Percentiles rank a stretch among this genome's conserved stretches.
phyloP scores from a whole-genome alignment of 257 asterid species.

The Salvia splendens region DNA sequence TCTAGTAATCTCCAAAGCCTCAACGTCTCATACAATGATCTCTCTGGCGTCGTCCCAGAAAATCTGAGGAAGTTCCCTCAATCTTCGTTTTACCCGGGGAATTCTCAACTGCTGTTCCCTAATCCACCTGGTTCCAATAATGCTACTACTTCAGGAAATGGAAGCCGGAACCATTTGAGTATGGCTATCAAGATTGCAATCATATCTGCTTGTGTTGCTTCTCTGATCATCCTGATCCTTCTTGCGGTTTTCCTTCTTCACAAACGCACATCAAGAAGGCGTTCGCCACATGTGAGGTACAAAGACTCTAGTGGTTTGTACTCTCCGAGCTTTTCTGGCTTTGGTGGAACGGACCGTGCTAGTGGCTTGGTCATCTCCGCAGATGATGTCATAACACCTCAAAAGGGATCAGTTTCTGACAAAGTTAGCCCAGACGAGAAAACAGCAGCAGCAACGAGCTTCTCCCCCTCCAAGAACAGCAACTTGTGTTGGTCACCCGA shows the following conservation, averaged over 20 bases:
- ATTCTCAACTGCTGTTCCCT: conserved; percentile 69
- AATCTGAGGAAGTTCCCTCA: conserved; percentile 77
- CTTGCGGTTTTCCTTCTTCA: conserved; percentile 48
- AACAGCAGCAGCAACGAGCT: conserved; percentile 57
- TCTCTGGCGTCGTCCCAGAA: conserved; percentile 86
- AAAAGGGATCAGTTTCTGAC: conserved; percentile 60
- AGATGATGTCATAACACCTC: conserved; percentile 55
- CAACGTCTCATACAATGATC: conserved; percentile 78
- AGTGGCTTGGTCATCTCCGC: conserved; percentile 63
- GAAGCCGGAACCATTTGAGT: background rate
- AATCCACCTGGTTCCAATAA: conserved; percentile 65
- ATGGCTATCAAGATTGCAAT: conserved; percentile 52
- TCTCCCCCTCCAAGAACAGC: conserved; percentile 85
- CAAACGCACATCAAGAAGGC: conserved; percentile 47
- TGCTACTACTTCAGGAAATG: background rate
- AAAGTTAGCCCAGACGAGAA: conserved; percentile 69
- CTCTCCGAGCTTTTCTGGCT: conserved; percentile 46
- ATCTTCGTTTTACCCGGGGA: conserved; percentile 91
- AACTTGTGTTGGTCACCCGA: conserved; percentile 88
- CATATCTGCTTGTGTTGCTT: conserved; percentile 55
- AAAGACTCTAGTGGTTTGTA: conserved; percentile 40
- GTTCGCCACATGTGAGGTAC: conserved; percentile 45
- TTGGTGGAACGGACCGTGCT: conserved; percentile 46
- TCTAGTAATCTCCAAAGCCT: conserved; percentile 64
- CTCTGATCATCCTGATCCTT: conserved; percentile 47